Evolutionary conservation across 495 filamentous ascomycete genomes (phyloP).

Genomic region (Penicillium soppii): DNA sequence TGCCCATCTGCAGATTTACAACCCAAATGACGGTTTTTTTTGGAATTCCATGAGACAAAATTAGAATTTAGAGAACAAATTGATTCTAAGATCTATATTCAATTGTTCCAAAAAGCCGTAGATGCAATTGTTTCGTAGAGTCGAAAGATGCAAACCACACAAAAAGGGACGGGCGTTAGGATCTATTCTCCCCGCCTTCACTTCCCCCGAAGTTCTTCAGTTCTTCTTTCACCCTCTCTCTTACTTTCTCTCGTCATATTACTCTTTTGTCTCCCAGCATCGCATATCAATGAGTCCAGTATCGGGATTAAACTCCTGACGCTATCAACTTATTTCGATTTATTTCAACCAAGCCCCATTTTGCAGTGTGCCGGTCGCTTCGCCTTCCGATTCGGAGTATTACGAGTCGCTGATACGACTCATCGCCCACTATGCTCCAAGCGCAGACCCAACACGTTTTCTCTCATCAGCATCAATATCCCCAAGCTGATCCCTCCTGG

Average conservation of each 20-base stretch:
- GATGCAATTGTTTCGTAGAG: too few relatives aligned
- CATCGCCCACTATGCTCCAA: constrained; percentile 48
- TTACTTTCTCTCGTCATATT: constrained; percentile 11
- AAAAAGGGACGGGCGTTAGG: constrained; percentile 21
- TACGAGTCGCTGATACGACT: constrained; percentile 32
- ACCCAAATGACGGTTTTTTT: not conserved
- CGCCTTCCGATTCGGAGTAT: constrained; percentile 31
- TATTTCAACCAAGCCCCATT: constrained; percentile 8
- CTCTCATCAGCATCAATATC: constrained; percentile 80
- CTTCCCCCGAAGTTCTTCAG: constrained; percentile 25
- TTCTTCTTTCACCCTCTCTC: constrained; percentile 16
- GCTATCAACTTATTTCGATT: constrained; percentile 5
- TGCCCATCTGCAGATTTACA: constrained; percentile 10
- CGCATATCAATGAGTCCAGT: constrained; percentile 28
- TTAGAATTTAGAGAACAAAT: not conserved
- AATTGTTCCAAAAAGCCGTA: too few relatives aligned
- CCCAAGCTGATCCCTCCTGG: constrained; percentile 74
- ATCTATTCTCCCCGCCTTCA: constrained; percentile 30
- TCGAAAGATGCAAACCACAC: constrained; percentile 14
- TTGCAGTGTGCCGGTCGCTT: constrained; percentile 18
- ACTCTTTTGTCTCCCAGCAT: too few relatives aligned
- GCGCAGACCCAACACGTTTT: constrained; percentile 61
- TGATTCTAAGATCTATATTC: too few relatives aligned
- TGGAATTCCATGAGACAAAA: not conserved
- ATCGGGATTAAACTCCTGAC: constrained; percentile 27